Percentiles rank a stretch among this genome's conserved stretches.
These are phyloP conservation scores for Microbotryomycetes sp. DNA, from an alignment of 1,284 basidiomycete genomes.

Conservation along the genomic window DNA sequence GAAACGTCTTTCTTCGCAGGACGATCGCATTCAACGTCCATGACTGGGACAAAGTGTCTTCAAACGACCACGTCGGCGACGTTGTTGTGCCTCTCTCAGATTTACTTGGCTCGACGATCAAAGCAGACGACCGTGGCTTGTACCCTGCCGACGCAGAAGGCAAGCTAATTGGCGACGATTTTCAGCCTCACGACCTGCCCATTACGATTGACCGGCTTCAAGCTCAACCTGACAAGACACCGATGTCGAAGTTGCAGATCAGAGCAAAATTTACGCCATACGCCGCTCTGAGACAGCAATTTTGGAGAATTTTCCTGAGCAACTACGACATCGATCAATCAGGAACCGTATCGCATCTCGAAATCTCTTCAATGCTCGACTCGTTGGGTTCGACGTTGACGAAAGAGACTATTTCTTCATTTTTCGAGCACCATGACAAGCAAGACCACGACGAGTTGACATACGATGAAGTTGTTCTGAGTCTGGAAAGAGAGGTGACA, in stretches of 20 bases:
- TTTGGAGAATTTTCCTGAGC: constrained; percentile 83
- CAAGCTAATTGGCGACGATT: constrained; percentile 47
- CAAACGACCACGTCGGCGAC: constrained; percentile 80
- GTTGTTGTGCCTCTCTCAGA: constrained; percentile 61
- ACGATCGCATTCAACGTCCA: constrained; percentile 67
- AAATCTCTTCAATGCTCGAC: constrained; percentile 93
- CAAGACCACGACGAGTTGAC: constrained; percentile 64
- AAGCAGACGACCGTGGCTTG: constrained; percentile 61
- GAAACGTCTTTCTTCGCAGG: too few species aligned
- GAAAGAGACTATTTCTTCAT: constrained; percentile 64
- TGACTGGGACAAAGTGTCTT: constrained; percentile 82
- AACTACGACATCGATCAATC: constrained; percentile 90
- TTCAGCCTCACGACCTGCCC: constrained; percentile 41
- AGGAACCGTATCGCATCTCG: constrained; percentile 66
- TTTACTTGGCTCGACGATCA: constrained; percentile 63
- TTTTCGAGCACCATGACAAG: constrained; percentile 68
- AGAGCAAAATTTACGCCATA: constrained; percentile 94
- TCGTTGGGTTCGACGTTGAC: constrained; percentile 91
- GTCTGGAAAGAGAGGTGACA: constrained; percentile 66
- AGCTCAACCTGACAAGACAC: constrained; percentile 6
- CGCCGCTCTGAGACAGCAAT: constrained; percentile 48
- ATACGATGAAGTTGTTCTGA: constrained; percentile 67
- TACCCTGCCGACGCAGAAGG: constrained; percentile 54
- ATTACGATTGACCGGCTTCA: constrained; percentile 2
- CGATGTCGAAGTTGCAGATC: constrained; percentile 32